phyloP scores from a whole-genome alignment of 2,329 filamentous ascomycete species.

The Fusarium longipes region DNA sequence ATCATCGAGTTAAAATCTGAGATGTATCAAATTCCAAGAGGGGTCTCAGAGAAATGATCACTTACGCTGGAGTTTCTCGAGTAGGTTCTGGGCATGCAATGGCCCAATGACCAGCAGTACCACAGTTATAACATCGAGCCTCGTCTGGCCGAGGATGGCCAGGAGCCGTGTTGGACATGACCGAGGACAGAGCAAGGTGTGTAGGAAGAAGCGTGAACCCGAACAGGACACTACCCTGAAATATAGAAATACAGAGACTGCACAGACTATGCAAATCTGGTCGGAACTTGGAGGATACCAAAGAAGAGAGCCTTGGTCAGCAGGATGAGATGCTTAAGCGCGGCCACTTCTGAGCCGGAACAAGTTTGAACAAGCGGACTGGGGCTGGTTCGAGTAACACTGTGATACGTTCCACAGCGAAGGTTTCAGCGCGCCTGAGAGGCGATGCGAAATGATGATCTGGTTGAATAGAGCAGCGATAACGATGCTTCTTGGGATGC shows the following conservation, averaged over 20 bases:
- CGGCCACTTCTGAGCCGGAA: conserved; percentile 10
- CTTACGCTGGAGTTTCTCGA: conserved; percentile 63
- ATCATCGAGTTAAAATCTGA: conserved; percentile 21
- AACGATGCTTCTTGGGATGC: conserved; percentile 24
- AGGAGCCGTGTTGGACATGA: conserved; percentile 48
- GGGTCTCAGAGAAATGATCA: conserved; percentile 26
- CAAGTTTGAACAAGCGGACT: conserved; percentile 30
- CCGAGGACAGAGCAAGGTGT: background rate
- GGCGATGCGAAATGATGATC: conserved; percentile 10
- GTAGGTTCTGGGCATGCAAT: conserved; percentile 65
- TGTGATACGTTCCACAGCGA: conserved; percentile 36
- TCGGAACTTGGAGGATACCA: conserved; percentile 7
- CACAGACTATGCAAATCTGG: conserved; percentile 3
- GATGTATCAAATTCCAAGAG: background rate
- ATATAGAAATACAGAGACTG: background rate
- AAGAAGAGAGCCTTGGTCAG: conserved; percentile 24
- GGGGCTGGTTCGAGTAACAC: conserved; percentile 31
- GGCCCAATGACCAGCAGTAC: conserved; percentile 62
- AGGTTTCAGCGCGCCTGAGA: conserved; percentile 10
- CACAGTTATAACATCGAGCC: conserved; percentile 66
- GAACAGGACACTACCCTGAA: conserved; percentile 12
- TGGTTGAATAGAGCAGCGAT: conserved; percentile 1
- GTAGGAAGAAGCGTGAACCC: background rate
- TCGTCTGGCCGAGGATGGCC: conserved; percentile 51
- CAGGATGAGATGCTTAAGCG: conserved; percentile 21